phyloP scores from a whole-genome alignment of 1,139 yeast species.

The Yamadazyma atlantica region DNA sequence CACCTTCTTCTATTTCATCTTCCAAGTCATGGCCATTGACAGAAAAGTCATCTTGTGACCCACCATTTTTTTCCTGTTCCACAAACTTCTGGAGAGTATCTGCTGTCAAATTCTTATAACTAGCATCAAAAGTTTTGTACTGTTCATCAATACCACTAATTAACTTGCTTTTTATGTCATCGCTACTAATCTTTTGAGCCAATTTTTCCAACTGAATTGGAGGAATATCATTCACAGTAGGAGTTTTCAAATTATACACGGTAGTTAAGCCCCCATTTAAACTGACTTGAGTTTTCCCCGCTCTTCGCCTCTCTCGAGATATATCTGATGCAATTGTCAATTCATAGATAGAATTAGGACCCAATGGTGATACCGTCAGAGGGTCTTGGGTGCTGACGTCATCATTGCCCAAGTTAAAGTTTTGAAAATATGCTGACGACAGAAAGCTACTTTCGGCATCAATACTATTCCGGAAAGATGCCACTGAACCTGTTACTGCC shows the following conservation, averaged over 20 bases:
- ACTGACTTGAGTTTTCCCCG: constrained; percentile 34
- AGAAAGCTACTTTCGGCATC: constrained; percentile 38
- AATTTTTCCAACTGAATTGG: constrained; percentile 67
- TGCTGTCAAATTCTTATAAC: constrained; percentile 48
- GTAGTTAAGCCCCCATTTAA: constrained; percentile 43
- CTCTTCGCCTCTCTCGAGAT: constrained; percentile 35
- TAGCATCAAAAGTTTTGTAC: constrained; percentile 53
- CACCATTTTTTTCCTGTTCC: constrained; percentile 17
- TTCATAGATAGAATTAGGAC: constrained; percentile 78
- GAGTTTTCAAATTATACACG: constrained; percentile 54
- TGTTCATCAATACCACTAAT: constrained; percentile 49
- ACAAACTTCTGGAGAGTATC: constrained; percentile 47
- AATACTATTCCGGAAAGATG: constrained; percentile 34
- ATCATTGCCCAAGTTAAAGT: constrained; percentile 21
- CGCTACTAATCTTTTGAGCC: constrained; percentile 48
- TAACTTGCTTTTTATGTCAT: constrained; percentile 47
- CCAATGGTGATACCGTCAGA: constrained; percentile 55
- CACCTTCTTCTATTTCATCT: constrained; percentile 3
- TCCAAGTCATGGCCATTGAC: constrained; percentile 9
- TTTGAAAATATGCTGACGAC: constrained; percentile 32
- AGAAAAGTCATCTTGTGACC: constrained; percentile 7
- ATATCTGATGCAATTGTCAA: constrained; percentile 61
- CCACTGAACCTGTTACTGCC: constrained; percentile 18
- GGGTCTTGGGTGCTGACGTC: constrained; percentile 13
- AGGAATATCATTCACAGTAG: constrained; percentile 83